These are phyloP conservation scores for Saposhnikovia divaricata DNA, from an alignment of 129 eudicot genomes.

Conservation along the genomic window DNA sequence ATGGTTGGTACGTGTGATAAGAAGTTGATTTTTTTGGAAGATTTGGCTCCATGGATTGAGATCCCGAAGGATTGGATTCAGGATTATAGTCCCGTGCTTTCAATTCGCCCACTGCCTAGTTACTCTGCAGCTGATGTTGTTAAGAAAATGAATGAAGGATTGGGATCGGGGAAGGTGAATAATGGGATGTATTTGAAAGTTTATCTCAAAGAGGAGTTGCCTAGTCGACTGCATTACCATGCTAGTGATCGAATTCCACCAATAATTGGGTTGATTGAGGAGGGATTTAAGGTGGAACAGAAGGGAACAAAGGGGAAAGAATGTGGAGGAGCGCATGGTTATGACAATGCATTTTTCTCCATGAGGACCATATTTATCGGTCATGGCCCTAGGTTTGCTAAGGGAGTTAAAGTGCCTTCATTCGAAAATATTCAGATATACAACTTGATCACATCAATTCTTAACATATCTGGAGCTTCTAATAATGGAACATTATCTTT, in stretches of 20 bases:
- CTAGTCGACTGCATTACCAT: slow-evolving; percentile 8
- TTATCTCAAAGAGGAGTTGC: slow-evolving; percentile 10
- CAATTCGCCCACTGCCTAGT: neutral
- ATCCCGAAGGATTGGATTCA: slow-evolving; percentile 4
- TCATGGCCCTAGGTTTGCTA: slow-evolving; percentile 5
- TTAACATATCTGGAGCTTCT: neutral
- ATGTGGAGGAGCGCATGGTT: slow-evolving; percentile 12
- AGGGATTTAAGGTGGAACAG: slow-evolving; percentile 8
- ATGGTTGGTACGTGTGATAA: slow-evolving; percentile 14
- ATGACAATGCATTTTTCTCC: slow-evolving; percentile 13
- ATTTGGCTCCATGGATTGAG: slow-evolving; percentile 12
- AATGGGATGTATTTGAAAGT: slow-evolving; percentile 10
- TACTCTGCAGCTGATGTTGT: slow-evolving; percentile 7
- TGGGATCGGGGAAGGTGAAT: neutral
- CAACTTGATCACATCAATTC: slow-evolving; percentile 9
- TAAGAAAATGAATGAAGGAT: neutral
- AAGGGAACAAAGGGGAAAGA: neutral
- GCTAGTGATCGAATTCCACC: slow-evolving; percentile 1
- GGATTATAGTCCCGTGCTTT: neutral
- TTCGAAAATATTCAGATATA: slow-evolving; percentile 9
- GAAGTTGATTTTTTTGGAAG: slow-evolving; percentile 7
- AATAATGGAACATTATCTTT: slow-evolving; percentile 7
- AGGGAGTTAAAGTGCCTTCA: slow-evolving; percentile 10
- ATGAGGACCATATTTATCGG: slow-evolving; percentile 11
- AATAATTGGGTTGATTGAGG: slow-evolving; percentile 1